A percentile compares a stretch with the other conserved stretches of the same genome.
Conservation (phyloP, 257 asterid genomes). For the Fraxinus cuspidata region DNA sequence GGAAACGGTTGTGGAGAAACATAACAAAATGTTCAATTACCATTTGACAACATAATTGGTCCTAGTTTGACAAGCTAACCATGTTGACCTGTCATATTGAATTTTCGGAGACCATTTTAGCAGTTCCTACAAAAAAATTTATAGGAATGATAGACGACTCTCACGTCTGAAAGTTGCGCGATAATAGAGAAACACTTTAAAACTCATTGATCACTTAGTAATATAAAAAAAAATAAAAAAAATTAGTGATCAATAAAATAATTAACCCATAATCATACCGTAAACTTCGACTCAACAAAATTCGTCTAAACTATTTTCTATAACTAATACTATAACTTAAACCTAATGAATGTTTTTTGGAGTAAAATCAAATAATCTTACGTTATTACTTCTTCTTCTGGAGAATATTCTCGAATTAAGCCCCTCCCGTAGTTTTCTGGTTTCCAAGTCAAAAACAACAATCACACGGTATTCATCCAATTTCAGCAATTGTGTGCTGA, state of each 20-base stretch:
- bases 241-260: slow-evolving; percentile 53
- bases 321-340: too few relatives aligned
- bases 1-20: too few relatives aligned
- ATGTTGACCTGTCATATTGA: slow-evolving; percentile 60
- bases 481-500: slow-evolving; percentile 14
- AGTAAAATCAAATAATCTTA: too few relatives aligned
- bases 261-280: slow-evolving; percentile 40
- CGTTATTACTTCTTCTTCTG: not conserved
- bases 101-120: too few relatives aligned
- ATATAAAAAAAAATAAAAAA: too few relatives aligned
- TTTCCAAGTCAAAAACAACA: slow-evolving; percentile 18
- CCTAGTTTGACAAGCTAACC: slow-evolving; percentile 23
- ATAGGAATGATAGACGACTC: too few relatives aligned
- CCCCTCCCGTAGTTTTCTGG: not conserved
- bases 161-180: slow-evolving; percentile 37
- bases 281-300: too few relatives aligned
- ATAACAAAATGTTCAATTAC: too few relatives aligned
- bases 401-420: not conserved
- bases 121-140: too few relatives aligned
- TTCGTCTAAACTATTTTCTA: too few relatives aligned
- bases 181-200: slow-evolving; percentile 69
- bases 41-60: too few relatives aligned
- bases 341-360: too few relatives aligned
- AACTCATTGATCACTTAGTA: slow-evolving; percentile 2
- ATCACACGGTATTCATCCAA: slow-evolving; percentile 1